Conservation (phyloP, 345 rosid genomes). For the Trapa bicornis region DNA sequence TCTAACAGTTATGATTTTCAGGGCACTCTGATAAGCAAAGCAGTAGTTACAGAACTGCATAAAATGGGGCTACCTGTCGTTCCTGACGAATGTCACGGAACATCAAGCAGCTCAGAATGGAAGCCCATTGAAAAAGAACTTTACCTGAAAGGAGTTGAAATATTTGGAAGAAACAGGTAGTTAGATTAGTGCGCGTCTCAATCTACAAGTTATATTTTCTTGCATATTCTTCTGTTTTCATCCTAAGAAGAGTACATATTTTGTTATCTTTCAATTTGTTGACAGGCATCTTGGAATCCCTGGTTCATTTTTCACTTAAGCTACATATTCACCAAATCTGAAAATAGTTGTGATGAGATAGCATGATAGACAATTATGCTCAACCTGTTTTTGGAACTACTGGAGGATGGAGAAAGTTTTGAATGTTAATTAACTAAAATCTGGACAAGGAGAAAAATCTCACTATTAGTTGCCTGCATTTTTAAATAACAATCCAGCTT, state of each 20-base stretch:
- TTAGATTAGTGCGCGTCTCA: not conserved
- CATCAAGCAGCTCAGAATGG: constrained; percentile 39
- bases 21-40: constrained; percentile 19
- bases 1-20: constrained; percentile 14
- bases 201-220: not conserved
- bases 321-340: not conserved
- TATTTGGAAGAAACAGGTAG: constrained; percentile 96
- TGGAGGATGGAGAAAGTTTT: not conserved
- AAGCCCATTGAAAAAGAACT: constrained; percentile 84
- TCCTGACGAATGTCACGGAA: constrained; percentile 8
- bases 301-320: not conserved
- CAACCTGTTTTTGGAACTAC: not conserved
- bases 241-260: not conserved
- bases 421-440: not conserved
- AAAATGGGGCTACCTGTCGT: constrained; percentile 23
- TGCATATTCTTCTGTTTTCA: not conserved
- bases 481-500: not conserved
- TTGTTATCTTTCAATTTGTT: not conserved
- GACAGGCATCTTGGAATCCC: not conserved
- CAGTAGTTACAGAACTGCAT: constrained; percentile 21
- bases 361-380: not conserved
- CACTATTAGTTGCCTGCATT: not conserved
- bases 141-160: constrained; percentile 86
- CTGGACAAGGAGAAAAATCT: not conserved
- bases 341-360: not conserved